These are phyloP conservation scores for Metarhizium album DNA, from an alignment of 2,329 filamentous ascomycete species.

Conservation along the genomic window DNA sequence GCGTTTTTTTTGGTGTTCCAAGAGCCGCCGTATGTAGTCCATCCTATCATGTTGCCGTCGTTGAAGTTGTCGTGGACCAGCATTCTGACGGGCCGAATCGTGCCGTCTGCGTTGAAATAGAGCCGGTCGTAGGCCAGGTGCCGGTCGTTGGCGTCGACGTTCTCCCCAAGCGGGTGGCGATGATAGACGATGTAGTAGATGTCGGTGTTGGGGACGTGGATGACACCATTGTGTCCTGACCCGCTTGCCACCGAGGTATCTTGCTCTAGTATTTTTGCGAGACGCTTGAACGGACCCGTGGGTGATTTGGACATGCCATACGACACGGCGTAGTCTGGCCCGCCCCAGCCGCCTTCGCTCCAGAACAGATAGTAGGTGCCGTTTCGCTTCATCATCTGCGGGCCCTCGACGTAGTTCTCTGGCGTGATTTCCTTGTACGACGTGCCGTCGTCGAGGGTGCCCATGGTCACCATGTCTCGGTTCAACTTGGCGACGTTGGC, in stretches of 20 bases:
- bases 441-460: slow-evolving; percentile 28
- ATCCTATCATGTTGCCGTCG: slow-evolving; percentile 27
- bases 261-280: slow-evolving; percentile 30
- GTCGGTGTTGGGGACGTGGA: slow-evolving; percentile 33
- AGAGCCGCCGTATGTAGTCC: slow-evolving; percentile 18
- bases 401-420: slow-evolving; percentile 22
- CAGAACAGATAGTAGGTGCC: slow-evolving; percentile 36
- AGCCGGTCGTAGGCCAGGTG: slow-evolving; percentile 37
- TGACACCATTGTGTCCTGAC: slow-evolving; percentile 32
- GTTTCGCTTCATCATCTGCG: slow-evolving; percentile 34
- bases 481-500: slow-evolving; percentile 32
- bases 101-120: slow-evolving; percentile 32
- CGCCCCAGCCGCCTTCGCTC: slow-evolving; percentile 36
- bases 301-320: slow-evolving; percentile 30
- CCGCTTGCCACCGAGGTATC: slow-evolving; percentile 29
- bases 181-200: slow-evolving; percentile 39
- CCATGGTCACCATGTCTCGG: slow-evolving; percentile 29
- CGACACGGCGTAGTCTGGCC: slow-evolving; percentile 34
- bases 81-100: slow-evolving; percentile 32
- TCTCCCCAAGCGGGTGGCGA: slow-evolving; percentile 31
- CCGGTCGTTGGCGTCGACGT: slow-evolving; percentile 32
- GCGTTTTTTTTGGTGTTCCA: slow-evolving; percentile 9
- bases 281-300: slow-evolving; percentile 29
- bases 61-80: slow-evolving; percentile 31
- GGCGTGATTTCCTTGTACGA: slow-evolving; percentile 35